phyloP scores from a whole-genome alignment of 345 rosid species.

The Clausena lansium region DNA sequence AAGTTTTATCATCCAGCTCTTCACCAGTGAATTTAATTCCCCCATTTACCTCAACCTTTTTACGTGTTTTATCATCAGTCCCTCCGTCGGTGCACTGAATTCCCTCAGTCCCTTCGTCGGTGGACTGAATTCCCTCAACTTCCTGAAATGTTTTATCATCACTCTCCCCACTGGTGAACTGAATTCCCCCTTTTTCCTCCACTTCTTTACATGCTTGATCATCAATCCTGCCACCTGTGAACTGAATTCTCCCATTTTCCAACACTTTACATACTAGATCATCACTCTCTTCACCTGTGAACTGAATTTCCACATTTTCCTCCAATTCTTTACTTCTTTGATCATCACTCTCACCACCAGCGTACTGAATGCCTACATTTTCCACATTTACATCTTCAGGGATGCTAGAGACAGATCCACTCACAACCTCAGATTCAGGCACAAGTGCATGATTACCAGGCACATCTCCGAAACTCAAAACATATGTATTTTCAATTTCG shows the following conservation, averaged over 20 bases:
- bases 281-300: neutral
- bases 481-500: constrained; percentile 10
- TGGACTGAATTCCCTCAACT: neutral
- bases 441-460: neutral
- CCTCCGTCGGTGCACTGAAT: neutral
- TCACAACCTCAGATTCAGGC: constrained; percentile 8
- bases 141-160: neutral
- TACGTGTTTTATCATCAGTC: neutral
- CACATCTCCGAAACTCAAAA: constrained; percentile 7
- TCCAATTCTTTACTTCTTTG: neutral
- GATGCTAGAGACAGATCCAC: constrained; percentile 1
- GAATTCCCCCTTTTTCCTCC: neutral
- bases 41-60: neutral
- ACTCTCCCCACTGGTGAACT: neutral
- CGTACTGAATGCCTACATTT: neutral
- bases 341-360: neutral
- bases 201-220: neutral
- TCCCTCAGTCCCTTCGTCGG: neutral
- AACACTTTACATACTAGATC: neutral
- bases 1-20: neutral
- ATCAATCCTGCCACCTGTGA: neutral
- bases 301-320: neutral
- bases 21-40: neutral
- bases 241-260: neutral
- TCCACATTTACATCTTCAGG: neutral